phyloP scores from a whole-genome alignment of 2,329 filamentous ascomycete species.

The Lojkania enalia region DNA sequence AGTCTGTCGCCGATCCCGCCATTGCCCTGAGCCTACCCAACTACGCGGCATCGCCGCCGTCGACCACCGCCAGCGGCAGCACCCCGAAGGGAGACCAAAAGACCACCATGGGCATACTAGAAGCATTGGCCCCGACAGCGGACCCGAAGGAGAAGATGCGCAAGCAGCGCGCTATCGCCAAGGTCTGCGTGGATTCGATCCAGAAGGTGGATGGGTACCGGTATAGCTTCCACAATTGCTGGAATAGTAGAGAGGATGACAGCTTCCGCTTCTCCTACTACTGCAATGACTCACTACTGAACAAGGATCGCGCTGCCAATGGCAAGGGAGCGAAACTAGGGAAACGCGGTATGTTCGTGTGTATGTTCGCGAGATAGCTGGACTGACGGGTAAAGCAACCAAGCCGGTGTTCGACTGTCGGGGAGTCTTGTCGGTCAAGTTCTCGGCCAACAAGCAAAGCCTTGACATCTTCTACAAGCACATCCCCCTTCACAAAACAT shows the following conservation, averaged over 20 bases:
- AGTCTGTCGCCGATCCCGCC: constrained; percentile 30
- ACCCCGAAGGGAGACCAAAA: constrained; percentile 25
- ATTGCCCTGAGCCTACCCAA: constrained; percentile 28
- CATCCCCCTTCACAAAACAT: constrained; percentile 51
- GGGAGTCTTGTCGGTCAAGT: constrained; percentile 53
- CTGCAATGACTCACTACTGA: constrained; percentile 55
- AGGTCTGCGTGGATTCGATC: constrained; percentile 49
- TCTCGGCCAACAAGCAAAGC: constrained; percentile 47
- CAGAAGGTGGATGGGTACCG: constrained; percentile 52
- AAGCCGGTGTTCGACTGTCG: constrained; percentile 56
- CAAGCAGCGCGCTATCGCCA: constrained; percentile 52
- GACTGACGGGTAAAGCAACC: constrained; percentile 25
- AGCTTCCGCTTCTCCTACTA: constrained; percentile 54
- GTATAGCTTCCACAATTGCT: constrained; percentile 56
- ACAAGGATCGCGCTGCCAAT: constrained; percentile 55
- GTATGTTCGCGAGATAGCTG: not conserved
- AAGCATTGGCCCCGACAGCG: constrained; percentile 38
- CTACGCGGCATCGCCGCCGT: constrained; percentile 18
- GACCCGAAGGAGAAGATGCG: constrained; percentile 49
- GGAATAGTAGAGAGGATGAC: constrained; percentile 52
- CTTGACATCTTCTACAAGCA: constrained; percentile 54
- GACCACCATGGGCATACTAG: constrained; percentile 39
- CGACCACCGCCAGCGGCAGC: constrained; percentile 7
- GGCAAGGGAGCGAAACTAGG: constrained; percentile 45
- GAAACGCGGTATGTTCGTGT: constrained; percentile 23